phyloP scores from a whole-genome alignment of 768 basidiomycete species.

The Filobasidium wieringae region DNA sequence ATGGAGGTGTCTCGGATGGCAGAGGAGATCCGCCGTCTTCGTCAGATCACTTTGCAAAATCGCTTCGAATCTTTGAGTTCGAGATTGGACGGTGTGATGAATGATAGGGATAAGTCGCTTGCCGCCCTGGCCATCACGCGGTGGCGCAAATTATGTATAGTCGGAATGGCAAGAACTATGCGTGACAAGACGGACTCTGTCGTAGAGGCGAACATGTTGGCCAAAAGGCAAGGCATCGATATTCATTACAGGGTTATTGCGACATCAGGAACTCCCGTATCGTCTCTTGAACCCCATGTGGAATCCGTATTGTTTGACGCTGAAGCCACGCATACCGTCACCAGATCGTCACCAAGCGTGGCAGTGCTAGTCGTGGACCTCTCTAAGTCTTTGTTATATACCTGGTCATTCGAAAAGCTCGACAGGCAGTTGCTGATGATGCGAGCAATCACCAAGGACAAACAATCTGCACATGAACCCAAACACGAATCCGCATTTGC shows the following conservation, averaged over 20 bases:
- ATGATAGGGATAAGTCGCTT: neutral
- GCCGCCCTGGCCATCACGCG: neutral
- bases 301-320: neutral
- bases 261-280: neutral
- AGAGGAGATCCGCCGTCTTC: conserved; percentile 50
- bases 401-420: neutral
- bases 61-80: neutral
- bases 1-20: conserved; percentile 42
- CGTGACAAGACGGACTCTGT: neutral
- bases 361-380: neutral
- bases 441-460: neutral
- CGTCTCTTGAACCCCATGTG: neutral
- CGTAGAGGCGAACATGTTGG: neutral
- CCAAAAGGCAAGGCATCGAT: neutral
- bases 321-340: neutral
- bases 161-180: neutral
- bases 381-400: neutral
- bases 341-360: neutral
- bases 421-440: neutral
- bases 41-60: conserved; percentile 19
- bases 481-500: neutral
- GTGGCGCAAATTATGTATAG: neutral
- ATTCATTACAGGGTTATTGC: neutral
- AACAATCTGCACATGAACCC: neutral
- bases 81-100: neutral